Evolutionary conservation across 139 green algal species (phyloP), one percentile per base, ranked within the genome.

Genomic region (Chlorella sp.): DNA sequence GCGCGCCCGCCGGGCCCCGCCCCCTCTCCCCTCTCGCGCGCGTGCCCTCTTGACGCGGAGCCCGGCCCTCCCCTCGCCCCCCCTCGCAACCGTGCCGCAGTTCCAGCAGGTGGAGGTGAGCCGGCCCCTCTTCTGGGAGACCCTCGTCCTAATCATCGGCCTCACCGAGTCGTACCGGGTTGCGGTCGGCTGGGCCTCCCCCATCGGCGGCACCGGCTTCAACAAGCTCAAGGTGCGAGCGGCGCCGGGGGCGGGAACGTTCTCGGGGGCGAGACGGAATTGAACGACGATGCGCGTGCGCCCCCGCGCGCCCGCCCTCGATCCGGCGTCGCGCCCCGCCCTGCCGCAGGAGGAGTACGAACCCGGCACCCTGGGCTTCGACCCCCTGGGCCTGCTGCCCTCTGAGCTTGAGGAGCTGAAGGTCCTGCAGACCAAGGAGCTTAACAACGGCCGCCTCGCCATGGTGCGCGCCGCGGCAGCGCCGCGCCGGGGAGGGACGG

Each of bases 361-460:
- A 23, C 89, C 95, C 41, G 95, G 64, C 36, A 71, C 82, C 63
- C 82, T 82, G 27, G 82, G 82, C 56, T 98, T 97, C 60, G 94
- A 96, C 83, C 91, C 91, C 68, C 91, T 98, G n/a, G 93, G 93
- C 73, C 91, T 98, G 63, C 81, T 97, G 55, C 91, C 86, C 38
- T 82, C 87, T 80, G 89, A 90, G 60, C 80, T 73, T 73, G 84
- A 82, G 27, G 86, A 88, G 36, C 84, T 95, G 82, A 91, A 93
- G 73, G 85, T 84, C 60, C 83, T 97, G 64, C 91, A 95, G 87
- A 85, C 85, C 23, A 98, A 97, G 81, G 95, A 99, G 91, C 83
- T 98, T 51, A 96, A 97, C 87, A 97, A 99, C 78, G 95, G 93
- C 35, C 69, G 86, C 33, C 82, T 96, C 46, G 94, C 94, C 21